Percentiles rank a stretch among this genome's conserved stretches.
phyloP scores from a whole-genome alignment of 805 yeast species.

The Phaffomyces antillensis region DNA sequence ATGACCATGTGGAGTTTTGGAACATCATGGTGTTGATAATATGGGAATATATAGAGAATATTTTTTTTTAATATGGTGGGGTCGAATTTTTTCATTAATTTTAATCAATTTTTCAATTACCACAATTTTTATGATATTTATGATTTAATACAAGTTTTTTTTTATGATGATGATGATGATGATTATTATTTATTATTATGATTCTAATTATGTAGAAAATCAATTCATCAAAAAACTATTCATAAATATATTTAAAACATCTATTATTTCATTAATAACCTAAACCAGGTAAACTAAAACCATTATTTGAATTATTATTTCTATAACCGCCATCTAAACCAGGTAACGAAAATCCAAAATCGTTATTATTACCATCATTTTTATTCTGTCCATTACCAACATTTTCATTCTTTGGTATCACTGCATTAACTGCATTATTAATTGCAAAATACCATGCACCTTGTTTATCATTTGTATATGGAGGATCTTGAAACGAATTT shows the following conservation, averaged over 20 bases:
- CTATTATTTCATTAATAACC: slow-evolving; percentile 6
- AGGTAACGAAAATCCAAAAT: slow-evolving; percentile 11
- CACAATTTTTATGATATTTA: not conserved
- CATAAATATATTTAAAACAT: too few species aligned
- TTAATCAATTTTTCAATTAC: too few species aligned
- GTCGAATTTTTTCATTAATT: too few species aligned
- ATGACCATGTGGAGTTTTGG: too few species aligned
- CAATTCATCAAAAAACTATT: too few species aligned
- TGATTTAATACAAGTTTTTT: not conserved
- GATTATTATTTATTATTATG: not conserved
- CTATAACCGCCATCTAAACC: slow-evolving; percentile 14
- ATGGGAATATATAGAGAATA: not conserved
- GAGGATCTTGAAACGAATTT: slow-evolving; percentile 70
- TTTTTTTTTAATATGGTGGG: not conserved
- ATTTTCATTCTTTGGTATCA: slow-evolving; percentile 25
- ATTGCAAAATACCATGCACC: slow-evolving; percentile 52
- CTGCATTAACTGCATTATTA: slow-evolving; percentile 28
- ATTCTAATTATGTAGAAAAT: not conserved
- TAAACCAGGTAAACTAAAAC: slow-evolving; percentile 13
- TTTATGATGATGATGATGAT: not conserved
- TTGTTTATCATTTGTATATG: slow-evolving; percentile 59
- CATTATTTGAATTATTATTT: slow-evolving; percentile 2
- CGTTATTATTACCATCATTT: not conserved
- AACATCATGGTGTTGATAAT: too few species aligned
- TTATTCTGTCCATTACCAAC: slow-evolving; percentile 14